Conservation (phyloP, 805 yeast species). For the Kluyveromyces aestuarii region DNA sequence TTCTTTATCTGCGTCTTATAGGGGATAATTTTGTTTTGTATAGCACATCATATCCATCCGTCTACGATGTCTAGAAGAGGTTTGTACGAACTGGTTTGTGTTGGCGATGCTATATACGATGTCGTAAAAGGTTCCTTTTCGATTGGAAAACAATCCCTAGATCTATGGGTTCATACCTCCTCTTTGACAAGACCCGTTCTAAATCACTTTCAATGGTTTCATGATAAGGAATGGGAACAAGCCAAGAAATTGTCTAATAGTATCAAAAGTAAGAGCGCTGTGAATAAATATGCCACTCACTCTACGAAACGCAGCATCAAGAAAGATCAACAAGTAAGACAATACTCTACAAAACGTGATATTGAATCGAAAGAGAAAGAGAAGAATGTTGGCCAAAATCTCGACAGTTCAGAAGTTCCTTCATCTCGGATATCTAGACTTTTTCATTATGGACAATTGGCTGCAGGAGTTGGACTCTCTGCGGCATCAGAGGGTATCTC, state of each 20-base stretch:
- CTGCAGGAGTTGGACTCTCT: constrained; percentile 84
- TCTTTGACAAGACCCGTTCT: constrained; percentile 19
- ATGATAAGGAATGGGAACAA: constrained; percentile 26
- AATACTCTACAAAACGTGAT: constrained; percentile 9
- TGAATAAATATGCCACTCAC: constrained; percentile 1
- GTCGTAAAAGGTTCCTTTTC: constrained; percentile 15
- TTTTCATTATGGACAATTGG: constrained; percentile 86
- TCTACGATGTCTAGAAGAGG: constrained; percentile 16
- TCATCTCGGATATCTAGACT: constrained; percentile 78
- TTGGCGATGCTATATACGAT: constrained; percentile 13
- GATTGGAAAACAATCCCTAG: constrained; percentile 15
- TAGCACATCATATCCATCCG: not conserved
- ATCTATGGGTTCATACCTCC: constrained; percentile 20
- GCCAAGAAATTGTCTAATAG: constrained; percentile 19
- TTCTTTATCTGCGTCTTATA: not conserved
- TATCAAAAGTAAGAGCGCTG: constrained; percentile 3
- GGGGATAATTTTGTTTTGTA: not conserved
- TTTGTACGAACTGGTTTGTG: constrained; percentile 18
- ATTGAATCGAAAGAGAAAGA: not conserved
- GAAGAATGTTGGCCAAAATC: constrained; percentile 1
- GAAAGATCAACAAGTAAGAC: constrained; percentile 6
- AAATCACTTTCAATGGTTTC: constrained; percentile 17
- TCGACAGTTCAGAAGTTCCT: constrained; percentile 59
- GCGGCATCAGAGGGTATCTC: constrained; percentile 71
- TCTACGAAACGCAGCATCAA: constrained; percentile 3